These are phyloP conservation scores for Neovahlkampfia damariscottae DNA, from an alignment of 78 protist species.

Conservation along the genomic window DNA sequence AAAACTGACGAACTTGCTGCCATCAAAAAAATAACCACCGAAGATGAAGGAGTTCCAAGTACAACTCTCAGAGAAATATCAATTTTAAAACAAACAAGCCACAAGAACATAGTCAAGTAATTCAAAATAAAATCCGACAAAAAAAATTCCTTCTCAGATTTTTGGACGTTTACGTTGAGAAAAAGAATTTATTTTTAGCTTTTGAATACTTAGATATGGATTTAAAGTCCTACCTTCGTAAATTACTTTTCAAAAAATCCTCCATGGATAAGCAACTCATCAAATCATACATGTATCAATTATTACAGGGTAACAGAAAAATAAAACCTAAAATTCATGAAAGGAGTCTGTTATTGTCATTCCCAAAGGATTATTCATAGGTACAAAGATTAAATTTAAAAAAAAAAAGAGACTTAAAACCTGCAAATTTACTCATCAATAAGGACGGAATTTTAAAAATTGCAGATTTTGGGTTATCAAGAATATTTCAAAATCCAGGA, in stretches of 20 bases:
- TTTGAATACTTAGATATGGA: slow-evolving; percentile 96
- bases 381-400: not conserved
- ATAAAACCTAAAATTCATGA: too few relatives aligned
- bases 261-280: too few relatives aligned
- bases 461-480: slow-evolving; percentile 98
- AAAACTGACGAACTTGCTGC: not conserved
- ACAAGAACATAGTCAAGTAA: slow-evolving; percentile 73
- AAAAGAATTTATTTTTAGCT: slow-evolving; percentile 84
- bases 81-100: slow-evolving; percentile 82
- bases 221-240: too few relatives aligned
- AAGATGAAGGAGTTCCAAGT: slow-evolving; percentile 94
- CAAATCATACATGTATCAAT: slow-evolving; percentile 7
- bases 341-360: slow-evolving; percentile 15
- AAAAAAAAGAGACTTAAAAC: slow-evolving; percentile 15
- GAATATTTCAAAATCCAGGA: slow-evolving; percentile 46
- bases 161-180: slow-evolving; percentile 1
- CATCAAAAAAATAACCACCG: slow-evolving; percentile 39
- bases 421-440: slow-evolving; percentile 85
- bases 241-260: too few relatives aligned
- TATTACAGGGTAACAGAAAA: too few relatives aligned
- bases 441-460: slow-evolving; percentile 71
- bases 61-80: slow-evolving; percentile 96
- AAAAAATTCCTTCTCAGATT: slow-evolving; percentile 71
- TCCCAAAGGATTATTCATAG: slow-evolving; percentile 3
- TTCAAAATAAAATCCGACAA: slow-evolving; percentile 20